phyloP scores from a whole-genome alignment of 441 rosid species.

The Aquilaria agallochum region DNA sequence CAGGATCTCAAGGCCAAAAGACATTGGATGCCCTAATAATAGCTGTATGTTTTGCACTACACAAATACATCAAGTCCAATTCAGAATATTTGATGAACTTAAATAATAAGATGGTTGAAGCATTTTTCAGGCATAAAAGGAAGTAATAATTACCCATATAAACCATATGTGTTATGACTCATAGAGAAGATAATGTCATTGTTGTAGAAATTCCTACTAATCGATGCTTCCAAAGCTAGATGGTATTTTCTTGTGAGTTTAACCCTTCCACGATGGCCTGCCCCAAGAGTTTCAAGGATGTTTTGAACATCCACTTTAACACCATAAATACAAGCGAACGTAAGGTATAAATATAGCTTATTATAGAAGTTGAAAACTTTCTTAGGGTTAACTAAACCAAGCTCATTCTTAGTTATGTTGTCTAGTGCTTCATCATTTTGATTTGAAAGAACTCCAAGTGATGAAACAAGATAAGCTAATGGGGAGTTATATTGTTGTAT shows the following conservation, averaged over 20 bases:
- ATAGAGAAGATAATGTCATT: conserved; percentile 60
- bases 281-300: conserved; percentile 69
- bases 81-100: background rate
- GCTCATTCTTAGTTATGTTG: conserved; percentile 44
- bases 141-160: conserved; percentile 40
- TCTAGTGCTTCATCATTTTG: conserved; percentile 38
- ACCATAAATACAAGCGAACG: conserved; percentile 61
- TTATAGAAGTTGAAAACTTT: conserved; percentile 51
- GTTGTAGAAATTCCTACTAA: conserved; percentile 48
- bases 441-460: conserved; percentile 51
- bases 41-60: conserved; percentile 52
- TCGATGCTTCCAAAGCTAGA: conserved; percentile 65
- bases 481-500: conserved; percentile 57
- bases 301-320: conserved; percentile 74
- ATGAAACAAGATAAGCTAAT: conserved; percentile 46
- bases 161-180: conserved; percentile 70
- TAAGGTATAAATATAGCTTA: conserved; percentile 60
- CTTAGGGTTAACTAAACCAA: conserved; percentile 61
- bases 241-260: conserved; percentile 58
- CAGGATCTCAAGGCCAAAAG: conserved; percentile 68
- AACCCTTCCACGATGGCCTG: conserved; percentile 68
- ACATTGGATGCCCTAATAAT: conserved; percentile 67
- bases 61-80: background rate
- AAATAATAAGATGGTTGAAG: background rate
- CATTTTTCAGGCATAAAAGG: background rate